These are phyloP conservation scores for Fusarium piperis DNA, from an alignment of 2,329 filamentous ascomycete species.

Conservation along the genomic window DNA sequence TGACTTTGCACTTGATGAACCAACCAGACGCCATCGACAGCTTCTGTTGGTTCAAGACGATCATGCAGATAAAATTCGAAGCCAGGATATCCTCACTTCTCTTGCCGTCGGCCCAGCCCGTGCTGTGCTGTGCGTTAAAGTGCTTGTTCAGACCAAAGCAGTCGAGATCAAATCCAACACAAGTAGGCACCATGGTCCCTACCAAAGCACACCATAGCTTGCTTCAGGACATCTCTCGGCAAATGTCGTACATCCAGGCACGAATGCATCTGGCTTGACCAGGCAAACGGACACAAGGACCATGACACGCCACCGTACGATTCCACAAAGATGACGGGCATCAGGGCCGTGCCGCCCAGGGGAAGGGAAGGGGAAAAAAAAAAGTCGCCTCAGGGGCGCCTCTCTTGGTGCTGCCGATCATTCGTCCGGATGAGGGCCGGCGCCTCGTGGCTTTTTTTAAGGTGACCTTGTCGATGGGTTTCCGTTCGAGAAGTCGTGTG, in stretches of 20 bases:
- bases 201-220: conserved; percentile 1
- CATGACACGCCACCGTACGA: conserved; percentile 19
- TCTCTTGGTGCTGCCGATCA: background rate
- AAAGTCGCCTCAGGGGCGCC: background rate
- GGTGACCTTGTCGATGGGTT: background rate
- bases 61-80: background rate
- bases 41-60: background rate
- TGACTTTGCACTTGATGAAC: background rate
- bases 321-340: background rate
- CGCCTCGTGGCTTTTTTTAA: conserved; percentile 3
- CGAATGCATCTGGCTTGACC: conserved; percentile 2
- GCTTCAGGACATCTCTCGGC: background rate
- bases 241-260: background rate
- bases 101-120: background rate
- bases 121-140: background rate
- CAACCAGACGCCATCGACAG: background rate
- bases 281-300: background rate
- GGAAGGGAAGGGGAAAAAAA: background rate
- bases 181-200: background rate
- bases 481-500: background rate
- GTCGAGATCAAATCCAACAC: background rate
- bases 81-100: background rate
- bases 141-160: background rate
- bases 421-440: conserved; percentile 8
- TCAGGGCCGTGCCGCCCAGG: background rate